A percentile compares a stretch with the other conserved stretches of the same genome.
Conservation (phyloP, 192 early-diverging fungal genomes). For the Coemansia sp. region DNA sequence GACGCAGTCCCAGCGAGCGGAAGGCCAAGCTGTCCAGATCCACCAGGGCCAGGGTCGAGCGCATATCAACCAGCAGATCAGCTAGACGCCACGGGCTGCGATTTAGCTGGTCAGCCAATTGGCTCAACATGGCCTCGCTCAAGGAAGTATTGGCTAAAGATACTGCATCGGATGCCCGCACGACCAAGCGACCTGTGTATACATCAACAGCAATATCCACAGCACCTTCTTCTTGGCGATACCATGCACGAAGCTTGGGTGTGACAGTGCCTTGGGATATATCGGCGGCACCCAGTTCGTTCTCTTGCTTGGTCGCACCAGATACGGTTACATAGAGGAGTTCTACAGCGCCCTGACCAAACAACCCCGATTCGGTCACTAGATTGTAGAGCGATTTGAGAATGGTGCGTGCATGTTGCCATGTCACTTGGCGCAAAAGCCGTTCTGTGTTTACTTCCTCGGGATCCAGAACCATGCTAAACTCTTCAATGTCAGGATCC, state of each 20-base stretch:
- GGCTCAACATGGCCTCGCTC: conserved; percentile 34
- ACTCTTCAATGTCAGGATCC: conserved; percentile 3
- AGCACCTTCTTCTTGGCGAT: conserved; percentile 35
- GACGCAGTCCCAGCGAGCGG: conserved; percentile 41
- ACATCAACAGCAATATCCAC: conserved; percentile 42
- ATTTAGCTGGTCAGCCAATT: conserved; percentile 41
- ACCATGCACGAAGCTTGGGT: conserved; percentile 47
- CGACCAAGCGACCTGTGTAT: conserved; percentile 33
- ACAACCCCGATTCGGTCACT: conserved; percentile 18
- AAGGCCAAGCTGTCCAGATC: conserved; percentile 43
- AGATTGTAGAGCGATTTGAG: conserved; percentile 23
- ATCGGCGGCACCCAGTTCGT: conserved; percentile 8
- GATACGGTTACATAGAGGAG: conserved; percentile 22
- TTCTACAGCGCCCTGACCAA: conserved; percentile 25
- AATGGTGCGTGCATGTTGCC: conserved; percentile 32
- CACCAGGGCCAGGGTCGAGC: conserved; percentile 37
- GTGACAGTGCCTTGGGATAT: conserved; percentile 6
- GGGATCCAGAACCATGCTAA: conserved; percentile 17
- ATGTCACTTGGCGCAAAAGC: conserved; percentile 36
- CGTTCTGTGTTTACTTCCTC: conserved; percentile 26
- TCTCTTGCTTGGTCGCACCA: conserved; percentile 12
- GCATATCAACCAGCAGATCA: conserved; percentile 41
- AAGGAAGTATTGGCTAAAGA: conserved; percentile 19
- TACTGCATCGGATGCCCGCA: conserved; percentile 33
- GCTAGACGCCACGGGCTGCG: conserved; percentile 40